A percentile compares a stretch with the other conserved stretches of the same genome.
Evolutionary conservation across 371 early-diverging fungal species (phyloP).

Genomic region (Apophysomyces sp.): DNA sequence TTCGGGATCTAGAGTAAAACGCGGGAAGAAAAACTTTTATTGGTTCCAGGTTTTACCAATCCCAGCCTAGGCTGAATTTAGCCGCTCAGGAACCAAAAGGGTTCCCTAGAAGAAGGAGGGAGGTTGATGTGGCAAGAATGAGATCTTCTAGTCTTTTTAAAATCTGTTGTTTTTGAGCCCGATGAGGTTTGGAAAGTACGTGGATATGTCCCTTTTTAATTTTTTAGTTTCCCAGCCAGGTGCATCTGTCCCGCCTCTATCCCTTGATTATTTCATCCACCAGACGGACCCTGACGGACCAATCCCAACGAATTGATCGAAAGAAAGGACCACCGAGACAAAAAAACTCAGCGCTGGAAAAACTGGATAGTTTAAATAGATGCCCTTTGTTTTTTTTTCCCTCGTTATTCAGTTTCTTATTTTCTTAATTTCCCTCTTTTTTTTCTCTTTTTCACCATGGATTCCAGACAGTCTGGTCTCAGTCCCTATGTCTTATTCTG

Average conservation of each 20-base stretch:
- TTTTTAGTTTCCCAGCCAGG: too few species aligned
- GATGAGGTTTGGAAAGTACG: too few species aligned
- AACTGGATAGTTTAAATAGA: constrained; percentile 4
- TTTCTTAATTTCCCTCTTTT: not conserved
- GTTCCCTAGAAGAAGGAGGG: not conserved
- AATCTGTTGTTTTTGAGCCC: too few species aligned
- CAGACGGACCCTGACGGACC: not conserved
- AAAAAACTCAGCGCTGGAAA: not conserved
- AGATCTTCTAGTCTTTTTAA: too few species aligned
- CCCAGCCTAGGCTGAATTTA: not conserved
- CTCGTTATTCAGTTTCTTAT: constrained; percentile 3
- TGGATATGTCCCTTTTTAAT: too few species aligned
- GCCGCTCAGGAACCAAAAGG: not conserved
- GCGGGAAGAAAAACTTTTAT: constrained; percentile 3
- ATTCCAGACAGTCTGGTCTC: constrained; percentile 28
- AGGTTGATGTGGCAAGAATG: not conserved
- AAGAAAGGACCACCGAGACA: not conserved
- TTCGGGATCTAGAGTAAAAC: not conserved
- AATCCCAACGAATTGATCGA: not conserved
- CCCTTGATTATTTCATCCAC: not conserved
- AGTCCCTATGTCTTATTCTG: constrained; percentile 41
- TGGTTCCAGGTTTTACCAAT: constrained; percentile 3
- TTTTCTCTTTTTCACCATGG: constrained; percentile 13
- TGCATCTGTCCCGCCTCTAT: not conserved
- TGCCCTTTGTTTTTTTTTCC: not conserved